These are phyloP conservation scores for Vanrija humicola DNA, from an alignment of 1,284 basidiomycete genomes.

Conservation along the genomic window DNA sequence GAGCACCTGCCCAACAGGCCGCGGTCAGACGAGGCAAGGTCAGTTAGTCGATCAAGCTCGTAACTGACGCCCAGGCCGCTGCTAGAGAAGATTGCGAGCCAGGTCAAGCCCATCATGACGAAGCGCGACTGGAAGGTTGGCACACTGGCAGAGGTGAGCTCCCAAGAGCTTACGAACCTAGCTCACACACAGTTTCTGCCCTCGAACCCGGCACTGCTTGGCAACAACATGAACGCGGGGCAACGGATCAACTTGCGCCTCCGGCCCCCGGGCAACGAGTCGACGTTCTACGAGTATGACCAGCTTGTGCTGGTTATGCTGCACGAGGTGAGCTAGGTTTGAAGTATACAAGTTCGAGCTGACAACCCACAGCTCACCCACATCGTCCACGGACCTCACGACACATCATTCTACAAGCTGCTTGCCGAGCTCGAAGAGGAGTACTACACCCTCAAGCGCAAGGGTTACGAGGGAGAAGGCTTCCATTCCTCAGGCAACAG, in stretches of 20 bases:
- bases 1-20: constrained; percentile 46
- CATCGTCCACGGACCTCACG: constrained; percentile 80
- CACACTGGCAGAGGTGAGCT: constrained; percentile 62
- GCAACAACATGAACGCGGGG: constrained; percentile 64
- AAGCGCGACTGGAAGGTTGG: constrained; percentile 75
- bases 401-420: constrained; percentile 71
- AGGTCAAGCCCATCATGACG: constrained; percentile 85
- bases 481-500: constrained; percentile 69
- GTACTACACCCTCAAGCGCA: constrained; percentile 66
- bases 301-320: constrained; percentile 73
- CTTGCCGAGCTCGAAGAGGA: constrained; percentile 73
- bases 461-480: constrained; percentile 74
- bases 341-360: constrained; percentile 4
- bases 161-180: too few relatives aligned
- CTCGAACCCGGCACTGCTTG: constrained; percentile 65
- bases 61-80: constrained; percentile 41
- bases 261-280: constrained; percentile 62
- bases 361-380: constrained; percentile 64
- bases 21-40: constrained; percentile 44
- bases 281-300: constrained; percentile 71
- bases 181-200: constrained; percentile 62
- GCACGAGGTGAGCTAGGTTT: constrained; percentile 62
- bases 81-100: constrained; percentile 68
- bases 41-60: constrained; percentile 7
- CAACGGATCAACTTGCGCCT: constrained; percentile 74